phyloP scores from a whole-genome alignment of 2,329 filamentous ascomycete genomes.

The Paracamarosporium sp. region DNA sequence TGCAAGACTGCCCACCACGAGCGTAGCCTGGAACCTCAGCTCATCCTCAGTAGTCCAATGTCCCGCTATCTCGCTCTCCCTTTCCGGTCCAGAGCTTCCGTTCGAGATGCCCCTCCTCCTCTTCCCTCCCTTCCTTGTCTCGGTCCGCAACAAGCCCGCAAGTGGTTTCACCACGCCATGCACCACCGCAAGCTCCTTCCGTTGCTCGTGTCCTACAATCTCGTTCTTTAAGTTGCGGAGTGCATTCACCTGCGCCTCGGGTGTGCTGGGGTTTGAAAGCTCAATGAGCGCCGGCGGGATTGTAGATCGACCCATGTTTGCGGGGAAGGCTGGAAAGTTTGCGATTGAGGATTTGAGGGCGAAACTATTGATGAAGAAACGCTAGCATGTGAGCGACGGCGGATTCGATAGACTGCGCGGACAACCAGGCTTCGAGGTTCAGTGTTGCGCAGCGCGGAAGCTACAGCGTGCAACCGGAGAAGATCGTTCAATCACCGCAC shows the following conservation, averaged over 20 bases:
- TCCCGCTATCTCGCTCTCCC: slow-evolving; percentile 27
- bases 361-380: not conserved
- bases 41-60: slow-evolving; percentile 68
- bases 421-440: not conserved
- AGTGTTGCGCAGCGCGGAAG: not conserved
- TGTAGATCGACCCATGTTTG: slow-evolving; percentile 44
- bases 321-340: not conserved
- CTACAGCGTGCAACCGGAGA: not conserved
- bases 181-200: slow-evolving; percentile 80
- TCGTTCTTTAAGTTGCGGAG: slow-evolving; percentile 85
- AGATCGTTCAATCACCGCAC: not conserved
- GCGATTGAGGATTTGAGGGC: not conserved
- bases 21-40: slow-evolving; percentile 77
- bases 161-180: slow-evolving; percentile 72
- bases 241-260: slow-evolving; percentile 57
- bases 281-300: slow-evolving; percentile 46
- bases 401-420: too few species aligned
- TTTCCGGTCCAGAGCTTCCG: slow-evolving; percentile 41
- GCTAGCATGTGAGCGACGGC: slow-evolving; percentile 2
- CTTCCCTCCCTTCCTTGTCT: slow-evolving; percentile 54
- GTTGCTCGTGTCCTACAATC: slow-evolving; percentile 83
- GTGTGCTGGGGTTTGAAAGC: slow-evolving; percentile 45
- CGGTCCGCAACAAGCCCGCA: slow-evolving; percentile 57
- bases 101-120: slow-evolving; percentile 53
- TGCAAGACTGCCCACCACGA: slow-evolving; percentile 84